phyloP scores from a whole-genome alignment of 2,329 filamentous ascomycete genomes.

The Beauveria sp. region DNA sequence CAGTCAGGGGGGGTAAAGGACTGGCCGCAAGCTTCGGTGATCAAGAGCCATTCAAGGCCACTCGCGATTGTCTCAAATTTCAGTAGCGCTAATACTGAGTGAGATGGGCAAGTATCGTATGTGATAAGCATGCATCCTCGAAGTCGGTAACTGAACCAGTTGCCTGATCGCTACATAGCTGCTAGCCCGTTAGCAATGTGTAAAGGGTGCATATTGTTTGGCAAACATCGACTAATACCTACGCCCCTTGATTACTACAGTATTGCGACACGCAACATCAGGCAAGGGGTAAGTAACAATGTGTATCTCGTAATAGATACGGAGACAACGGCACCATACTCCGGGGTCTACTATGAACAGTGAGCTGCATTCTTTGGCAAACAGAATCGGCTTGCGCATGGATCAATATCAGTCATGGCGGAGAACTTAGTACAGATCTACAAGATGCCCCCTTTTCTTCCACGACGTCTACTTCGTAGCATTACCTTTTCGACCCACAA shows the following conservation, averaged over 20 bases:
- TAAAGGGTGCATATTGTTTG: neutral
- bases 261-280: neutral
- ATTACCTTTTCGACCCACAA: conserved; percentile 1
- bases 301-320: neutral
- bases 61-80: neutral
- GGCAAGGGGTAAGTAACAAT: neutral
- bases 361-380: neutral
- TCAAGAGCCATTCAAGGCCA: neutral
- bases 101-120: too few species aligned
- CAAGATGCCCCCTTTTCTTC: neutral
- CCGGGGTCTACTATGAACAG: neutral
- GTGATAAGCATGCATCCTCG: too few species aligned
- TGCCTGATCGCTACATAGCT: neutral
- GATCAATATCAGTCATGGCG: neutral
- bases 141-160: neutral
- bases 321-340: neutral
- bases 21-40: neutral
- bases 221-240: neutral
- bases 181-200: too few species aligned
- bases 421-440: neutral
- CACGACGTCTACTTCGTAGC: neutral
- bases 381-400: neutral
- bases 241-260: neutral
- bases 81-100: too few species aligned
- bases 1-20: neutral